Conservation (phyloP, 2,329 filamentous ascomycete species). For the Colletotrichum aenigma region DNA sequence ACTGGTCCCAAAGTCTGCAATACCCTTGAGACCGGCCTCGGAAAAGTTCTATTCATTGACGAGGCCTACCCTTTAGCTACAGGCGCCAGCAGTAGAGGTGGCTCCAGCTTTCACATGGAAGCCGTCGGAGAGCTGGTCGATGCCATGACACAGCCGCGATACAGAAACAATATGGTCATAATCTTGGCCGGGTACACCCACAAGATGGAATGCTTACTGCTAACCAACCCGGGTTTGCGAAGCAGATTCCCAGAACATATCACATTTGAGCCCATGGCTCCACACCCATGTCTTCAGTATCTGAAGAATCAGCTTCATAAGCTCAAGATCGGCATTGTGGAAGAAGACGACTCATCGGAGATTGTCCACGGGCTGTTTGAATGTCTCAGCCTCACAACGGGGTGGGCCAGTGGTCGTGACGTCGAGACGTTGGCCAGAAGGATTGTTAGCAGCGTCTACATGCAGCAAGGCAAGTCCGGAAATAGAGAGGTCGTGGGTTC, state of each 20-base stretch:
- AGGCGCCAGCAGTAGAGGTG: background rate
- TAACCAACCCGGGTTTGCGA: conserved; percentile 53
- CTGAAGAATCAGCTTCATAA: conserved; percentile 31
- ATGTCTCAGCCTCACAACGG: conserved; percentile 41
- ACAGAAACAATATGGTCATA: conserved; percentile 49
- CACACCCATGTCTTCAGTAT: conserved; percentile 21
- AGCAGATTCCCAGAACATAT: conserved; percentile 46
- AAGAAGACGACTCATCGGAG: background rate
- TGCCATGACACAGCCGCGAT: conserved; percentile 42
- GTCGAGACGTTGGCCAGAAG: conserved; percentile 56
- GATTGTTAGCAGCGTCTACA: conserved; percentile 48
- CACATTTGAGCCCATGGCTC: background rate
- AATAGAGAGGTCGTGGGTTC: too few relatives aligned
- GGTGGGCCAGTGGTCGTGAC: conserved; percentile 69
- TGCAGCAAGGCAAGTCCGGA: background rate
- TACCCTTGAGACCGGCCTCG: conserved; percentile 53
- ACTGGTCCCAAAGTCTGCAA: conserved; percentile 60
- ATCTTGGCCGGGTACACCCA: conserved; percentile 60
- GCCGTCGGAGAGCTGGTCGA: conserved; percentile 31
- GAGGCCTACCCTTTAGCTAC: conserved; percentile 56
- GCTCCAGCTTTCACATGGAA: conserved; percentile 47
- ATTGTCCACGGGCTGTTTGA: conserved; percentile 33
- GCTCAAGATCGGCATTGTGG: background rate
- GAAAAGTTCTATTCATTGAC: conserved; percentile 61
- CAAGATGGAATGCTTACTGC: conserved; percentile 56